Percentiles rank a stretch among this genome's conserved stretches.
Evolutionary conservation across 2,329 filamentous ascomycete species (phyloP).

Genomic region (Alternaria infectoria): DNA sequence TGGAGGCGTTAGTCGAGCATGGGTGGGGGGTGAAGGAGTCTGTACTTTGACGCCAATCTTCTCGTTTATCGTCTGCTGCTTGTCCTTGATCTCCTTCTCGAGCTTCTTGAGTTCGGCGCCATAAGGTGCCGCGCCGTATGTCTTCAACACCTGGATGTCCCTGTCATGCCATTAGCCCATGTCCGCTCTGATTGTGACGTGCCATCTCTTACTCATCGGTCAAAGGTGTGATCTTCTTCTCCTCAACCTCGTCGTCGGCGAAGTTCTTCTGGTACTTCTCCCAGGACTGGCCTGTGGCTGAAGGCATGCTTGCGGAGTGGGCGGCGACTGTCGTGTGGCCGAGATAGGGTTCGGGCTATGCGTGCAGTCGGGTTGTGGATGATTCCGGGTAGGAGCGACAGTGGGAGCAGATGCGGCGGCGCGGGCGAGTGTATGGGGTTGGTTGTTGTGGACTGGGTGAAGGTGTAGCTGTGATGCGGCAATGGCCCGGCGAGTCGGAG

Average conservation of each 20-base stretch:
- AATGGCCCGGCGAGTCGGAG: slow-evolving; percentile 27
- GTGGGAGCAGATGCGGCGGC: background rate
- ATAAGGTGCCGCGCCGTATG: slow-evolving; percentile 96
- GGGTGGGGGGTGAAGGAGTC: background rate
- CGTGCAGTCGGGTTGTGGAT: background rate
- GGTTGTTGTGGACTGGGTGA: slow-evolving; percentile 25
- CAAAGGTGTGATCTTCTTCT: slow-evolving; percentile 99
- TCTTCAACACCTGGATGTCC: slow-evolving; percentile 99
- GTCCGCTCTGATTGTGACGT: background rate
- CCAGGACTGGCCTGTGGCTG: slow-evolving; percentile 92
- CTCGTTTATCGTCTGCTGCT: slow-evolving; percentile 96
- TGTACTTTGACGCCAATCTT: slow-evolving; percentile 73
- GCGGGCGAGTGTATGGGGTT: slow-evolving; percentile 2
- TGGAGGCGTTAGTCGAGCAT: slow-evolving; percentile 47
- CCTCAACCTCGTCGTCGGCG: slow-evolving; percentile 93
- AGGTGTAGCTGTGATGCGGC: slow-evolving; percentile 29
- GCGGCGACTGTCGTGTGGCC: slow-evolving; percentile 13
- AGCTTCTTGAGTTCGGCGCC: slow-evolving; percentile 93
- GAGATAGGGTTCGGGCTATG: slow-evolving; percentile 6
- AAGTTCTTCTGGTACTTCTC: slow-evolving; percentile 99
- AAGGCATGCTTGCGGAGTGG: slow-evolving; percentile 70
- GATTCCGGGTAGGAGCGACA: slow-evolving; percentile 1
- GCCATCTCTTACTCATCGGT: slow-evolving; percentile 81
- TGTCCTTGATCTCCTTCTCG: slow-evolving; percentile 99
- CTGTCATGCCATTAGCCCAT: slow-evolving; percentile 58